phyloP scores from a whole-genome alignment of 257 asterid species.

The Misopates orontium region DNA sequence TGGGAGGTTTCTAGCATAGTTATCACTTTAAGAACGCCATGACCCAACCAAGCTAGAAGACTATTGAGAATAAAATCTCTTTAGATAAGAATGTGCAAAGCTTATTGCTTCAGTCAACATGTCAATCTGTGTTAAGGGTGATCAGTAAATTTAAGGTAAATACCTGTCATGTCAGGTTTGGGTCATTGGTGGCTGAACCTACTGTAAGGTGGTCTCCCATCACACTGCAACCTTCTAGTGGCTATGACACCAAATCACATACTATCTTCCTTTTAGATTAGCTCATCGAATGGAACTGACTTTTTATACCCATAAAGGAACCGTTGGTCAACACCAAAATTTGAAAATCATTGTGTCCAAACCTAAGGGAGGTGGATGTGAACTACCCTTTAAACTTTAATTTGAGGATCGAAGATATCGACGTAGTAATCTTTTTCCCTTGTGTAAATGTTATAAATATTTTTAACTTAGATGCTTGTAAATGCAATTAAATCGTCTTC shows the following conservation, averaged over 20 bases:
- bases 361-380: no score
- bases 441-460: background rate
- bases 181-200: background rate
- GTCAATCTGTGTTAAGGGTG: background rate
- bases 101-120: constrained; percentile 7
- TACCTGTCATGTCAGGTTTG: background rate
- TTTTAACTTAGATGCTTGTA: background rate
- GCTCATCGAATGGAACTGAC: no score
- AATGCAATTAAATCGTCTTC: constrained; percentile 6
- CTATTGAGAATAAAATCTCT: background rate
- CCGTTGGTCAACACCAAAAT: background rate
- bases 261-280: background rate
- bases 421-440: background rate
- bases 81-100: background rate
- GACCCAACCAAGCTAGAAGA: background rate
- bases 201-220: no score
- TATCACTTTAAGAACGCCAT: background rate
- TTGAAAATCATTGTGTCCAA: no score
- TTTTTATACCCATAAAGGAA: no score
- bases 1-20: background rate
- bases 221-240: no score
- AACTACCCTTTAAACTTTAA: no score
- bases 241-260: background rate
- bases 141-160: background rate
- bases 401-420: no score